Conservation (phyloP, 2,329 filamentous ascomycete species). For the Magnaporthales sp. region DNA sequence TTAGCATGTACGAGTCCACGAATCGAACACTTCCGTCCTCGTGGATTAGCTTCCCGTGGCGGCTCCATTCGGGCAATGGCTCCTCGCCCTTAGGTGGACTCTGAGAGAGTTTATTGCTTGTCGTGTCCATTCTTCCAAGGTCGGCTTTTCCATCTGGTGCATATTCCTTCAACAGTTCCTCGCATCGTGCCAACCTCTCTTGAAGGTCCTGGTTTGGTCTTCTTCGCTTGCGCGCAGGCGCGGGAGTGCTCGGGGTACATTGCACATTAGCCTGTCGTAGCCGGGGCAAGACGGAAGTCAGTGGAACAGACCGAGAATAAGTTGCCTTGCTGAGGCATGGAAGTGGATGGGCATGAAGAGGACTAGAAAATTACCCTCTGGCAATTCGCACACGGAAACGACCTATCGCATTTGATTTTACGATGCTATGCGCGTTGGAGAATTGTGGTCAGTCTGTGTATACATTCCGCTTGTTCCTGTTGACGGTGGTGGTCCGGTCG, state of each 20-base stretch:
- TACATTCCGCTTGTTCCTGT: background rate
- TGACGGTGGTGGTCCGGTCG: background rate
- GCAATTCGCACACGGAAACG: conserved; percentile 51
- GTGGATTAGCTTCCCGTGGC: conserved; percentile 43
- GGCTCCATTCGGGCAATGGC: conserved; percentile 16
- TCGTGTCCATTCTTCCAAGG: conserved; percentile 12
- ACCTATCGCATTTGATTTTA: conserved; percentile 55
- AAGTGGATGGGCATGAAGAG: background rate
- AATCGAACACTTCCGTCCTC: conserved; percentile 47
- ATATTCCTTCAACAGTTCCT: conserved; percentile 50
- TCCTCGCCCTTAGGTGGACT: conserved; percentile 22
- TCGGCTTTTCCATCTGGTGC: conserved; percentile 25
- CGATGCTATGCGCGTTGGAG: conserved; percentile 14
- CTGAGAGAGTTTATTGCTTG: conserved; percentile 10
- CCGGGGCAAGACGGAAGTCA: background rate
- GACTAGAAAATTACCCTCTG: conserved; percentile 37
- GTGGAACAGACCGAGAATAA: background rate
- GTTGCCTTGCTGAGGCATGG: too few relatives aligned
- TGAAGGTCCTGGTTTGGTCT: conserved; percentile 54
- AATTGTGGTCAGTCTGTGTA: background rate
- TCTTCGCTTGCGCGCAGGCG: conserved; percentile 49
- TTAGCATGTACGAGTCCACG: conserved; percentile 47
- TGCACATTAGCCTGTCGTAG: conserved; percentile 43
- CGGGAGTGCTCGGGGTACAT: conserved; percentile 51
- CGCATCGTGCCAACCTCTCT: conserved; percentile 49